These are phyloP conservation scores for Byssothecium circinans DNA, from an alignment of 2,329 filamentous ascomycete genomes.

Conservation along the genomic window DNA sequence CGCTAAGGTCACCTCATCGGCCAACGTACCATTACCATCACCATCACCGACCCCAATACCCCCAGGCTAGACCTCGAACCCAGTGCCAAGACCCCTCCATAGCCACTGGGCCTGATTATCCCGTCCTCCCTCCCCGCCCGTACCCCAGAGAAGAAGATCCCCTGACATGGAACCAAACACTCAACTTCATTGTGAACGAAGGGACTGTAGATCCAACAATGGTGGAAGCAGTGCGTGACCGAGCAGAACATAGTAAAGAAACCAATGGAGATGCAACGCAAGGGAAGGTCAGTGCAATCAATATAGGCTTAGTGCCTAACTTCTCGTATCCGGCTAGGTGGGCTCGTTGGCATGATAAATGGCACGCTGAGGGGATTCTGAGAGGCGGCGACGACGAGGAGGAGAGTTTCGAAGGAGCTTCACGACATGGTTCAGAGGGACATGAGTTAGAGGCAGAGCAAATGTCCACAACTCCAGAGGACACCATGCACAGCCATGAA, in stretches of 20 bases:
- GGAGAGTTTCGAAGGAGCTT: no score
- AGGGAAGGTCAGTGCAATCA: not conserved
- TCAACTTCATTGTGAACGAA: slow-evolving; percentile 12
- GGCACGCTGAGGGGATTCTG: not conserved
- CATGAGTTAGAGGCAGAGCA: no score
- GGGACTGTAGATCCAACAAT: slow-evolving; percentile 4
- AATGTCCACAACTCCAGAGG: no score
- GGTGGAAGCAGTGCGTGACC: slow-evolving; percentile 5
- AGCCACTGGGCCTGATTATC: not conserved
- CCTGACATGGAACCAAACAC: slow-evolving; percentile 14
- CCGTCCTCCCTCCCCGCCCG: not conserved
- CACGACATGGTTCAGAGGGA: no score
- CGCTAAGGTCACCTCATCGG: not conserved
- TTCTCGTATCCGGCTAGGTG: slow-evolving; percentile 23
- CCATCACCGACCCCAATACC: not conserved
- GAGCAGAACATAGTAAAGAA: not conserved
- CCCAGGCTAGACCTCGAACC: no score
- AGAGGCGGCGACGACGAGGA: not conserved
- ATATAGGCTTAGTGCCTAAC: slow-evolving; percentile 24
- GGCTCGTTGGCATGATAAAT: slow-evolving; percentile 16
- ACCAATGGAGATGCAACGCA: not conserved
- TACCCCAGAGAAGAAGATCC: not conserved
- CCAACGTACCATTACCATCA: not conserved
- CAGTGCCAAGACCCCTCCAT: not conserved
- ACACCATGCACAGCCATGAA: no score